Base-by-base conservation (phyloP, 2,329 filamentous ascomycete genomes). In the Penicillium sp. region DNA sequence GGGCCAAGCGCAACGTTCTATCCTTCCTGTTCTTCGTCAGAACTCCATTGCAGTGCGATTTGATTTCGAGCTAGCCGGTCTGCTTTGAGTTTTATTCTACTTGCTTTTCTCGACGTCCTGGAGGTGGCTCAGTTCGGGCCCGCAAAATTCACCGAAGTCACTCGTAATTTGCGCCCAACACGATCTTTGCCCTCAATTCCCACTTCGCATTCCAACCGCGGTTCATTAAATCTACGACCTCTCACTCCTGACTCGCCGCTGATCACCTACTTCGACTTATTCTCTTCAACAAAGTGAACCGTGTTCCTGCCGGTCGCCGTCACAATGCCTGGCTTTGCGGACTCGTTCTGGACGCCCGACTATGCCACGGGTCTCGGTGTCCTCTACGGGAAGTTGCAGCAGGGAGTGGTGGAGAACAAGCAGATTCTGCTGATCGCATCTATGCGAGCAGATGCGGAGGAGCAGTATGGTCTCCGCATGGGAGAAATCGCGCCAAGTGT, bases 311-410 rank as follows among this genome's bases (percentile, higher is more conserved):
- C 43, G 48, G 37, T 46, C 49, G 14, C 51, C 45, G 55, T 64
- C 69, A 85, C 75, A 73, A 93, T 93, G 89, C 89, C 89, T 66
- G 85, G 90, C 68, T 97, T 99, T 77, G 87, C 92, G 66, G 91
- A 93, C 78, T 96, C 92, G 49, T 97, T 99, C 79, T 99, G 94
- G 94, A 96, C 94, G 59, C 85, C 86, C 73, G 94, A 99, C 83
- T 97, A 97, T 82, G 93, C 93, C 73, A 92, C 90, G 81, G 92
- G 94, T 60, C 85, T 99, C 63, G 92, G 93, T 53, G 92, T 97
- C 62, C 84, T 99, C 62, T 99, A 97, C 71, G 87, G 87, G 74
- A 99, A 99, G 81, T 87, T 99, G 54, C 92, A 97, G 75, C 94
- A 99, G 76, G 94, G 94, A 58, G 89, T 95, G 56, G 84, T 92